Evolutionary conservation across 2,329 filamentous ascomycete species (phyloP), one percentile per base, ranked within the genome.

Genomic region (Fusarium papillatum): DNA sequence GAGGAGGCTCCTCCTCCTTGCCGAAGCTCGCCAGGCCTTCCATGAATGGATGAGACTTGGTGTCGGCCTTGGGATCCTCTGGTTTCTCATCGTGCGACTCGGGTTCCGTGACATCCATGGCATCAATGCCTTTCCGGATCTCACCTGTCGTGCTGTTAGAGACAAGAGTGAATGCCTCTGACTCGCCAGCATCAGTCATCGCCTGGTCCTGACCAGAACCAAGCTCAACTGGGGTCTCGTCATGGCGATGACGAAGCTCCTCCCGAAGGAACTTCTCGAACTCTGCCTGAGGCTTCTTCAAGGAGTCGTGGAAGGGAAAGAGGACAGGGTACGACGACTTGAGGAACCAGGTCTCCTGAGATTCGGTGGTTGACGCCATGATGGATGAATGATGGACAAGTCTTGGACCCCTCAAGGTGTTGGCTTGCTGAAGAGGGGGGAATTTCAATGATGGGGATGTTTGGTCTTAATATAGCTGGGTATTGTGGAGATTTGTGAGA

Each of bases 341-440:
- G 62, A 87, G 81, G 73, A 85, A 86, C 84, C 85, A 87, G 19
- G 81, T 79, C 46, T 70, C 71, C 48, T 78, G 70, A 64, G 73
- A 65, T n/a, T 75, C 74, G 41, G 68, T 60, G 36, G 71, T 55
- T 34, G 74, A 73, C n/a, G 71, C 73, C 78, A 80, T 80, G 71
- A n/a, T 60, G 72, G 61, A 63, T 38, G 22, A 50, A 53, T 61
- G 6, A 55, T 50, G 46, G 50, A 26, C 29, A 43, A 62, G 62
- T 50, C 24, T 39, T 53, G 31, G 19, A 50, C 26, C 55, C 2
- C 22, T 34, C 1, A 7, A 22, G 22, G n/a, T 34, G 26, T 43
- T 10, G 24, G 19, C 46, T 29, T 75, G 68, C 7, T 57, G 39
- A 29, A 46, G 53, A 61, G 34, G 16, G 29, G 38, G 4, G 22